A percentile compares a stretch with the other conserved stretches of the same genome.
phyloP scores from a whole-genome alignment of 495 filamentous ascomycete species.

The Daldinia caldariorum region DNA sequence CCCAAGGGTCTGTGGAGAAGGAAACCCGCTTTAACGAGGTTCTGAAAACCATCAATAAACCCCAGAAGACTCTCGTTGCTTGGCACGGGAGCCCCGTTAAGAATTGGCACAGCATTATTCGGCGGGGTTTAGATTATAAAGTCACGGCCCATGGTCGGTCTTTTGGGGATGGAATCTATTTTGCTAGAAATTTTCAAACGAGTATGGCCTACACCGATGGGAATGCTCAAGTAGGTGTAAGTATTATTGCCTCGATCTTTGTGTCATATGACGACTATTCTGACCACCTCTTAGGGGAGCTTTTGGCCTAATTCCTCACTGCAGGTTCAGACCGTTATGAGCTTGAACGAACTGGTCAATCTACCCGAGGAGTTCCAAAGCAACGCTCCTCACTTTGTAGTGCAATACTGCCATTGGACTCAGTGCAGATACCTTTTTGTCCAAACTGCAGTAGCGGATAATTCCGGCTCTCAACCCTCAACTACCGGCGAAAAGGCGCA shows the following conservation, averaged over 20 bases:
- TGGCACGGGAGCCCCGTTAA: slow-evolving; percentile 70
- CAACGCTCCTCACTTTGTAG: slow-evolving; percentile 70
- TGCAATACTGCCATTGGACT: slow-evolving; percentile 85
- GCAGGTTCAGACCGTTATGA: slow-evolving; percentile 67
- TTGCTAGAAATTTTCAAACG: slow-evolving; percentile 65
- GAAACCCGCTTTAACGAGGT: slow-evolving; percentile 80
- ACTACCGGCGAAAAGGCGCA: not conserved
- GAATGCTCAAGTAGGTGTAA: not conserved
- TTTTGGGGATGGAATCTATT: slow-evolving; percentile 85
- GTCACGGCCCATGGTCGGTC: slow-evolving; percentile 69
- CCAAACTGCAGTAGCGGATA: slow-evolving; percentile 21
- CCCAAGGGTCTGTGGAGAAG: slow-evolving; percentile 90
- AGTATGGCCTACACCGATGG: slow-evolving; percentile 65
- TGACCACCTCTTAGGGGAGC: slow-evolving; percentile 12
- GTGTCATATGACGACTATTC: not conserved
- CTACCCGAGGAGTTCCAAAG: slow-evolving; percentile 68
- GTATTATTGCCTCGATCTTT: not conserved
- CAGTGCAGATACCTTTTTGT: slow-evolving; percentile 91
- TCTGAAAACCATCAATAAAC: slow-evolving; percentile 59
- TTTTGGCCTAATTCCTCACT: slow-evolving; percentile 75
- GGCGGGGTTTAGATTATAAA: slow-evolving; percentile 81
- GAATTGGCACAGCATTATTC: slow-evolving; percentile 94
- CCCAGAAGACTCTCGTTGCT: slow-evolving; percentile 38
- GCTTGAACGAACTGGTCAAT: slow-evolving; percentile 91
- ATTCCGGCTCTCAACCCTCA: too few relatives aligned